Evolutionary conservation across 345 rosid genomes (phyloP).

Genomic region (Boechera divaricarpa): DNA sequence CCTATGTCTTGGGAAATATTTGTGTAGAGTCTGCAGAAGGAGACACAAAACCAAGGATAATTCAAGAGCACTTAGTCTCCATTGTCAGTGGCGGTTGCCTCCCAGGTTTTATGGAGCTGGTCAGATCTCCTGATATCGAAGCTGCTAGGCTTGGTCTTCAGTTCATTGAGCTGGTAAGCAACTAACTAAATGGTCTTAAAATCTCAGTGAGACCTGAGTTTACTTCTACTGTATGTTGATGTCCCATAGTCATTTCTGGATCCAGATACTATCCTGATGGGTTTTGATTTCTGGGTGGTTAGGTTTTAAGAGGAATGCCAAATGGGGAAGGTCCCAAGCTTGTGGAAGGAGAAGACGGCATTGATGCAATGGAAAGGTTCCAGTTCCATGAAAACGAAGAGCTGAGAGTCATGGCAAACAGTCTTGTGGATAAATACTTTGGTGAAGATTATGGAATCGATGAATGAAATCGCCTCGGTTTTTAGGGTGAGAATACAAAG

Average conservation of each 20-base stretch:
- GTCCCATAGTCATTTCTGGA: conserved; percentile 2
- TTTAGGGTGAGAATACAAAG: conserved; percentile 7
- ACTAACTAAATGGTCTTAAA: conserved; percentile 22
- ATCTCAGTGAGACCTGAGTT: neutral
- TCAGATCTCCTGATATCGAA: conserved; percentile 83
- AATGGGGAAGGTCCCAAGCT: conserved; percentile 83
- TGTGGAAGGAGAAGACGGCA: conserved; percentile 94
- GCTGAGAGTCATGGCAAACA: conserved; percentile 91
- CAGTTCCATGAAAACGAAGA: conserved; percentile 98
- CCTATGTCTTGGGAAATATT: conserved; percentile 92
- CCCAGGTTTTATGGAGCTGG: conserved; percentile 79
- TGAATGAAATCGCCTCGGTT: conserved; percentile 38
- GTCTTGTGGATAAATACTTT: conserved; percentile 82
- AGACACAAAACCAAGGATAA: conserved; percentile 65
- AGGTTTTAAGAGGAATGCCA: conserved; percentile 97
- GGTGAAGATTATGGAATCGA: conserved; percentile 89
- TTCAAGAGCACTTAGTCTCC: conserved; percentile 74
- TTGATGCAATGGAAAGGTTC: conserved; percentile 93
- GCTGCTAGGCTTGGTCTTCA: conserved; percentile 95
- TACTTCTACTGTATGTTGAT: neutral
- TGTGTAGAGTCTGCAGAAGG: conserved; percentile 84
- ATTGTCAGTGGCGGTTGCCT: conserved; percentile 83
- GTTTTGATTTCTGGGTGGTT: conserved; percentile 21
- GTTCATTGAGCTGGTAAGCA: conserved; percentile 91
- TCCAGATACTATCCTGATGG: neutral